Percentiles rank a stretch among this genome's conserved stretches.
Evolutionary conservation across 805 yeast genomes (phyloP).

Genomic region (Candida chauliodis): DNA sequence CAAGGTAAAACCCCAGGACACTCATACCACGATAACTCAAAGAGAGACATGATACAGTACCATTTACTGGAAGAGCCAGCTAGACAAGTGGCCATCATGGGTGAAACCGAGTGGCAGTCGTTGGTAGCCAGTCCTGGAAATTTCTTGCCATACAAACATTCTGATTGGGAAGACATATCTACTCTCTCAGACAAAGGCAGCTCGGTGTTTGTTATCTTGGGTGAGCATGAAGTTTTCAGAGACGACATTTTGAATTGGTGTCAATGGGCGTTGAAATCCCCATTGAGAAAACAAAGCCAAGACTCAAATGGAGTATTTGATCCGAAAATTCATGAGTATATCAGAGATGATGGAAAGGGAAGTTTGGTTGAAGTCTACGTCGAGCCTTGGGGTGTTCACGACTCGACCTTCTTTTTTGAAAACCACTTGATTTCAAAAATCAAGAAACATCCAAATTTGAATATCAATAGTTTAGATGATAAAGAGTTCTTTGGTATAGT

Average conservation of each 20-base stretch:
- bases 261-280: slow-evolving; percentile 27
- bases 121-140: slow-evolving; percentile 24
- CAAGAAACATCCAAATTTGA: slow-evolving; percentile 7
- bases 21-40: slow-evolving; percentile 30
- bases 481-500: slow-evolving; percentile 20
- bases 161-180: slow-evolving; percentile 33
- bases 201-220: slow-evolving; percentile 30
- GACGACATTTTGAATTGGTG: slow-evolving; percentile 38
- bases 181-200: slow-evolving; percentile 22
- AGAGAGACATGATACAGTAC: slow-evolving; percentile 18
- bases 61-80: slow-evolving; percentile 11
- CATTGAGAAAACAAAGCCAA: slow-evolving; percentile 16
- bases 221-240: slow-evolving; percentile 41
- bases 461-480: slow-evolving; percentile 9
- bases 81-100: slow-evolving; percentile 10
- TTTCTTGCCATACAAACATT: slow-evolving; percentile 15
- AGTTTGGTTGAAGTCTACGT: slow-evolving; percentile 21
- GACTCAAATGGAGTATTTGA: slow-evolving; percentile 19
- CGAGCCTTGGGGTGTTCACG: slow-evolving; percentile 40
- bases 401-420: slow-evolving; percentile 26
- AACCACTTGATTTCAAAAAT: slow-evolving; percentile 13
- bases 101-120: slow-evolving; percentile 12
- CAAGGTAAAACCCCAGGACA: slow-evolving; percentile 23
- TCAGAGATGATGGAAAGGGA: slow-evolving; percentile 13
- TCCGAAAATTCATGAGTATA: slow-evolving; percentile 18